A percentile compares a stretch with the other conserved stretches of the same genome.
phyloP scores from a whole-genome alignment of 148 eudicot species.

The Rhododendron kiyosumense region DNA sequence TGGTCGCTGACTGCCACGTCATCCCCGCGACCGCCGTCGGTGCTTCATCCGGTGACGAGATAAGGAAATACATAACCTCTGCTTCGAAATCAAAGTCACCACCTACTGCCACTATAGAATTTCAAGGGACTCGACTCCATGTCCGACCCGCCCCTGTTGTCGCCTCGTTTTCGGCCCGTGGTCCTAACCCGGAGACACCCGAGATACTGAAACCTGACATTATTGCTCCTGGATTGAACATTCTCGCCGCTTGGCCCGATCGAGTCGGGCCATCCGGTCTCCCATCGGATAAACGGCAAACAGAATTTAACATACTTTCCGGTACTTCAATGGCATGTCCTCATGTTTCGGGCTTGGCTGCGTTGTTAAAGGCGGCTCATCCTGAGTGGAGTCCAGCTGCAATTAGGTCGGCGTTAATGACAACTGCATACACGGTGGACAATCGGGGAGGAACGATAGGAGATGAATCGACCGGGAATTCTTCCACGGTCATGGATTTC shows the following conservation, averaged over 20 bases:
- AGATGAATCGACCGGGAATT: conserved; percentile 71
- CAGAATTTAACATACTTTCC: conserved; percentile 85
- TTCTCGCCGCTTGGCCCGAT: conserved; percentile 86
- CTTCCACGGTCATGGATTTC: conserved; percentile 73
- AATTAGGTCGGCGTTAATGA: conserved; percentile 74
- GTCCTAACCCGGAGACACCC: conserved; percentile 80
- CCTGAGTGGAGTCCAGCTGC: conserved; percentile 95
- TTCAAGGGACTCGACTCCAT: conserved; percentile 60
- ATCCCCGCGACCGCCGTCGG: conserved; percentile 83
- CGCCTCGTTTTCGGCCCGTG: conserved; percentile 87
- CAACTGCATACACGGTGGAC: conserved; percentile 70
- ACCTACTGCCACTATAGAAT: conserved; percentile 56
- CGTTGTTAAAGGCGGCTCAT: conserved; percentile 80
- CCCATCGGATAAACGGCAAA: conserved; percentile 39
- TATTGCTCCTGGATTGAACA: conserved; percentile 87
- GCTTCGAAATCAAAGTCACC: conserved; percentile 23
- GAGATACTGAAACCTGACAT: conserved; percentile 87
- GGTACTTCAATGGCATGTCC: conserved; percentile 99
- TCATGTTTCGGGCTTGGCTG: conserved; percentile 83
- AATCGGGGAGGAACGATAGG: conserved; percentile 43
- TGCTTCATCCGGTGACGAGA: conserved; percentile 50
- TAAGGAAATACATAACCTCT: conserved; percentile 54
- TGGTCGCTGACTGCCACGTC: conserved; percentile 95
- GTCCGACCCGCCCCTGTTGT: conserved; percentile 87
- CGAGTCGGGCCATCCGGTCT: conserved; percentile 71